phyloP scores from a whole-genome alignment of 306 rosid species.

The Arachis hypogaea region DNA sequence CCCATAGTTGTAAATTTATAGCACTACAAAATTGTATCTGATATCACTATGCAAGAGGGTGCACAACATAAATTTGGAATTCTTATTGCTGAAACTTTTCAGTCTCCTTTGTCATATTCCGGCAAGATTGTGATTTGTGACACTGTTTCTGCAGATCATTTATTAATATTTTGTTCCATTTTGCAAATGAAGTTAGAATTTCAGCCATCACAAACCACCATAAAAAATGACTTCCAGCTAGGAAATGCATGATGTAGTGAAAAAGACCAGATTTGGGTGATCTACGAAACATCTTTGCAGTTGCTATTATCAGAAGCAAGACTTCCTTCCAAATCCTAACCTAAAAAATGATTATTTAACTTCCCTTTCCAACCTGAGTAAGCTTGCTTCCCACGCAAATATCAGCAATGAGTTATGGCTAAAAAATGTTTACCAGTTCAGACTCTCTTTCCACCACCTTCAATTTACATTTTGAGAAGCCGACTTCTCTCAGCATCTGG shows the following conservation, averaged over 20 bases:
- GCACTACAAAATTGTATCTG: not conserved
- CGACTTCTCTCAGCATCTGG: not conserved
- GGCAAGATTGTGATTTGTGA: conserved; percentile 25
- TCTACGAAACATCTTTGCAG: conserved; percentile 15
- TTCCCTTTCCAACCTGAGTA: not conserved
- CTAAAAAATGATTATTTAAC: not conserved
- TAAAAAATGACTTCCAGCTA: conserved; percentile 20
- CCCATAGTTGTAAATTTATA: not conserved
- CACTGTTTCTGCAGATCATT: not conserved
- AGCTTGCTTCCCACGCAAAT: conserved; percentile 6
- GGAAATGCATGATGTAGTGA: conserved; percentile 21
- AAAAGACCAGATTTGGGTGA: not conserved
- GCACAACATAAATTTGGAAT: not conserved
- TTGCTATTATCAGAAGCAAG: not conserved
- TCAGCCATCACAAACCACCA: conserved; percentile 33
- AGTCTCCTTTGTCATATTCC: not conserved
- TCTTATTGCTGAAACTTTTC: conserved; percentile 15
- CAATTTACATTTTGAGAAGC: conserved; percentile 11
- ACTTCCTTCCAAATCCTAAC: conserved; percentile 8
- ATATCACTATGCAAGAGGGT: not conserved
- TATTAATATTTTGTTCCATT: conserved; percentile 9
- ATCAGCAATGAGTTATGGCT: not conserved
- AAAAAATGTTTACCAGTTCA: not conserved
- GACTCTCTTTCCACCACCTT: conserved; percentile 18
- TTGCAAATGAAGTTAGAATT: conserved; percentile 10